Base-by-base conservation (phyloP, 2,329 filamentous ascomycete species). In the Phyllosticta capitalensis region DNA sequence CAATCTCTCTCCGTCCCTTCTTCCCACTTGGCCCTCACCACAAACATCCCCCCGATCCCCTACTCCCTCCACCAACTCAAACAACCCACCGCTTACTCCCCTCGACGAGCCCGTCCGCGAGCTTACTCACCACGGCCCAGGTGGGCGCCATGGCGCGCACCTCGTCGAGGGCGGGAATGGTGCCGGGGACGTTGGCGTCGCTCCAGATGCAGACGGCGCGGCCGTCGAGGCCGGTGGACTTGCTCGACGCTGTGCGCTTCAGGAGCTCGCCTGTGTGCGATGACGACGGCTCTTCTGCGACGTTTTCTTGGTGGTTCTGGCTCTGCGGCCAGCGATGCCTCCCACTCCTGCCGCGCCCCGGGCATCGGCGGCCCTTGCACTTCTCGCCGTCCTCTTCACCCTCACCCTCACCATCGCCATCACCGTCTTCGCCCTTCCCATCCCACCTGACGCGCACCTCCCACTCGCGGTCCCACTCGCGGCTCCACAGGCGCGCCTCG, bases 101-200 rank as follows among this genome's bases (percentile, higher is more conserved):
- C 71, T 95, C 89, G 28, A 95, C 88, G 65, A 96, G 74, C 0
- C 90, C 92, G 74, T 91, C 87, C 24, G 79, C 79, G 63, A 83
- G 75, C 75, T 96, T 96, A 3, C 85, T 85, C 26, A 91, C 78
- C 9, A 86, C 85, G 6, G 85, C 84, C 94, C 94, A 99, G 4
- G 79, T 76, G 0, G 94, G 94, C 65, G 85, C 80, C 73, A 85
- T 96, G 69, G 85, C 81, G 65, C 82, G 77, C 54, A 89, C 79
- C 74, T 97, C 92, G 65, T 94, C 88, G 56, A 92, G 81, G 0
- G 92, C 92, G 0, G 92, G 92, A 54, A 97, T 91, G 1, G 80
- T 79, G 3, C 83, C 86, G 2, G 75, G 72, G 38, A 77, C 75
- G 67, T 96, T 96, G 52, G 83, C 85, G 75, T 99, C 94, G 67